phyloP scores from a whole-genome alignment of 139 green algal genomes.

The Chlamydomonas sphaeroides region DNA sequence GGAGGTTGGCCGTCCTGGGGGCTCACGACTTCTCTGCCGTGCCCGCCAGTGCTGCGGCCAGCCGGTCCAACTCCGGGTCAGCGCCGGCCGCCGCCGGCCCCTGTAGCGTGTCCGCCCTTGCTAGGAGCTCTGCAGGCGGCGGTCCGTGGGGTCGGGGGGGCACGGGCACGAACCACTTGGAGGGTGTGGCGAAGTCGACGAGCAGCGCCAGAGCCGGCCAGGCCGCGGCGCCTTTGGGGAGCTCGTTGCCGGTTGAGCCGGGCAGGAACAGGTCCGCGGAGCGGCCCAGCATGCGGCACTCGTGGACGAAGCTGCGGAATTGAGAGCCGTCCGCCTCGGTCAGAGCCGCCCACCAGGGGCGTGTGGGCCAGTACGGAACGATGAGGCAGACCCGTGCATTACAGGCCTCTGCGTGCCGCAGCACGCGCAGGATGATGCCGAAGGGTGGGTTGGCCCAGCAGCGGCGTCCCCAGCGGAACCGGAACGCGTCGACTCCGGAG shows the following conservation, averaged over 20 bases:
- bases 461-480: not conserved
- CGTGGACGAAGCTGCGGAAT: not conserved
- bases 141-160: not conserved
- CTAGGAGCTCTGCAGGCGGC: not conserved
- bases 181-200: not conserved
- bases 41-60: not conserved
- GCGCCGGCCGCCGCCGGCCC: not conserved
- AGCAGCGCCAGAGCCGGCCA: not conserved
- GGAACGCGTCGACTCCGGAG: constrained; percentile 7
- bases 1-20: not conserved
- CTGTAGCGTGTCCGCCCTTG: not conserved
- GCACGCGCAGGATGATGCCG: not conserved
- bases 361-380: not conserved
- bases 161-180: not conserved
- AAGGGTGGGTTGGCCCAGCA: constrained; percentile 11
- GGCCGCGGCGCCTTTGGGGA: not conserved
- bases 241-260: too few species aligned
- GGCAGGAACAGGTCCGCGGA: not conserved
- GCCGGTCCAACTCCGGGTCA: not conserved
- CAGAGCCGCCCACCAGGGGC: not conserved
- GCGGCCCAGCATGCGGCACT: not conserved
- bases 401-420: not conserved
- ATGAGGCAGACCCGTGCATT: not conserved
- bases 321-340: not conserved
- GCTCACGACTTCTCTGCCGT: not conserved